Evolutionary conservation across 2,329 filamentous ascomycete species (phyloP).

Genomic region (Cercospora citrullina): DNA sequence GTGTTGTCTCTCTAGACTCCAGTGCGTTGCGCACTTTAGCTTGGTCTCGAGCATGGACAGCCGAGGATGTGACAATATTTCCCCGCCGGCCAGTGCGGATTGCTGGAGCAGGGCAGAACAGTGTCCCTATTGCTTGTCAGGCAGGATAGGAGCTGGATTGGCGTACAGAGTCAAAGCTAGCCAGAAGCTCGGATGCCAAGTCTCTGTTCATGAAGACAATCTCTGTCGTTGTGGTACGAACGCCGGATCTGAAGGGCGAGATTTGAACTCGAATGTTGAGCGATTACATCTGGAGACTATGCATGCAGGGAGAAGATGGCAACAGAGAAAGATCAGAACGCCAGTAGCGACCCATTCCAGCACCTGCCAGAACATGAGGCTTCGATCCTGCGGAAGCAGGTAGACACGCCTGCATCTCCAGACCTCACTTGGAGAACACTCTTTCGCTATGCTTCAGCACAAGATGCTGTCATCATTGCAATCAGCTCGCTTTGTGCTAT

Average conservation of each 20-base stretch:
- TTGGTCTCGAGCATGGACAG: not conserved
- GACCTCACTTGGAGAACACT: slow-evolving; percentile 13
- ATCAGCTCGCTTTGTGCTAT: slow-evolving; percentile 36
- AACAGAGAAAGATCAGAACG: not conserved
- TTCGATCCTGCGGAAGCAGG: slow-evolving; percentile 9
- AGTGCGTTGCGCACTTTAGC: not conserved
- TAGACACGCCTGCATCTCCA: not conserved
- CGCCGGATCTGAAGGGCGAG: no score
- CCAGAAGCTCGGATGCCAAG: not conserved
- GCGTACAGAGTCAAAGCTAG: not conserved
- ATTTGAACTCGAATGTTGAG: not conserved
- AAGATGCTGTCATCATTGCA: slow-evolving; percentile 40
- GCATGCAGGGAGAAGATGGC: not conserved
- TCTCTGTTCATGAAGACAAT: not conserved
- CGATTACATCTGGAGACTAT: not conserved
- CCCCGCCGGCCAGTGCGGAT: not conserved
- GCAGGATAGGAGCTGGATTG: not conserved
- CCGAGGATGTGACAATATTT: not conserved
- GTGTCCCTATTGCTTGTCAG: not conserved
- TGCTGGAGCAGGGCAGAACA: not conserved
- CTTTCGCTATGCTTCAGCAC: slow-evolving; percentile 16
- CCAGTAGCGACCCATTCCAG: not conserved
- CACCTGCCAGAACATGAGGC: slow-evolving; percentile 17
- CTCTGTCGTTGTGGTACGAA: no score
- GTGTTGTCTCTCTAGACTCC: not conserved